Evolutionary conservation across 2,329 filamentous ascomycete species (phyloP), one percentile per base, ranked within the genome.

Genomic region (Cadophora sp.): DNA sequence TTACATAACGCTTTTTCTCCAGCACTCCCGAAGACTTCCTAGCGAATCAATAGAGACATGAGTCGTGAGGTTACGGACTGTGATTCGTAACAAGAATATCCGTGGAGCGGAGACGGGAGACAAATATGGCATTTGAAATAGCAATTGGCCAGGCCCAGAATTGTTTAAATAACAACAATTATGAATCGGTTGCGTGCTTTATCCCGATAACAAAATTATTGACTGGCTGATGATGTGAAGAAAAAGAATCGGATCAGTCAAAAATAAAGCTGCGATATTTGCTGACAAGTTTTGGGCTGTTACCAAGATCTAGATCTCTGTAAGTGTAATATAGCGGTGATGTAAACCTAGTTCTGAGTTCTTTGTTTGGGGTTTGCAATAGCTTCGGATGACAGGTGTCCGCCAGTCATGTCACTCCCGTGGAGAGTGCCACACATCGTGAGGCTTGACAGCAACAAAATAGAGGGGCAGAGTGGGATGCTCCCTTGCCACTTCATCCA

Each of bases 391-490:
- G 26, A 53, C 50, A 19, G 50, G 29, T 53, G 50, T 53, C 53
- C 53, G 31, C 31, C 55, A 59, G 55, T 59, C 55, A 37, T 43
- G 55, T 43, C 11, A 29, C 43, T 46, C 43, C 43, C 19, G 19
- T 22, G 19, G 14, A 8, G 7, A 16, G 37, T 34, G 31, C 31
- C 31, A 12, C 37, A 9, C 12, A 8, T 8, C 19, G 16, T 46
- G 43, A 46, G 43, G 43, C 43, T n/a, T 46, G 43, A n/a, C 16
- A n/a, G n/a, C n/a, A n/a, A n/a, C n/a, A 11, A 4, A 24, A 59
- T 19, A 26, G 55, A 59, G 55, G 31, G 55, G 55, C 55, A 59
- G 34, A 43, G 55, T 59, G 55, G 55, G 55, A 59, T 59, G 55
- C 43, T 43, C 31, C 34, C 29, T 40, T 40, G 37, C 37, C 37